phyloP scores from a whole-genome alignment of 129 eudicot species.

The Calendula officinalis region DNA sequence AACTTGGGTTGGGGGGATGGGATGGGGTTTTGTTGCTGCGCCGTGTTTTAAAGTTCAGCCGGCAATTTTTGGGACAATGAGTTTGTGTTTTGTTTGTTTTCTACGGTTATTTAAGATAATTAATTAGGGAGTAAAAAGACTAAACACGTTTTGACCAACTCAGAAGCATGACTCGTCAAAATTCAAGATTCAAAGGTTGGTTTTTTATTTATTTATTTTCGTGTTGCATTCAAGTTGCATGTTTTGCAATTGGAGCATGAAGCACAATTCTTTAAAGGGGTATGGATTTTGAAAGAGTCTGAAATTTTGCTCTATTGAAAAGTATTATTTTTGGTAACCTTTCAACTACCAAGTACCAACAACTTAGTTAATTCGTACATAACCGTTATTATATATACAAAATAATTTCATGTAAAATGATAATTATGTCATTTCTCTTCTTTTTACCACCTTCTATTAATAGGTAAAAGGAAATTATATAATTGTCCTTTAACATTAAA shows the following conservation, averaged over 20 bases:
- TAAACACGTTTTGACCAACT: slow-evolving; percentile 14
- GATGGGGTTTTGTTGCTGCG: slow-evolving; percentile 24
- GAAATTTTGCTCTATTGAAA: background rate
- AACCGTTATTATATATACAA: too few species aligned
- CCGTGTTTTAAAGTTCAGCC: slow-evolving; percentile 24
- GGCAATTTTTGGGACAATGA: slow-evolving; percentile 19
- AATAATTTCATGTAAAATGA: too few species aligned
- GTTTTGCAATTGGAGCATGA: slow-evolving; percentile 7
- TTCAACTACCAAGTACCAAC: slow-evolving; percentile 14
- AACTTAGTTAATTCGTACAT: background rate
- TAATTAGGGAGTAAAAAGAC: background rate
- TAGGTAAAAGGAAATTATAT: too few species aligned
- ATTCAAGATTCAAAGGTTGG: slow-evolving; percentile 7
- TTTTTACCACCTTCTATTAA: too few species aligned
- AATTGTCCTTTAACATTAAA: too few species aligned
- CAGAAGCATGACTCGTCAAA: slow-evolving; percentile 26
- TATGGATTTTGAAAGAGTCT: slow-evolving; percentile 14
- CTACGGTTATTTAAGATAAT: background rate
- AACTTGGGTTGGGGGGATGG: slow-evolving; percentile 24
- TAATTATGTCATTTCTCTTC: too few species aligned
- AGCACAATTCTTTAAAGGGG: background rate
- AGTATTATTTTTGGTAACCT: background rate
- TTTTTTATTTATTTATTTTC: background rate
- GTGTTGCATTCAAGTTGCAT: slow-evolving; percentile 4
- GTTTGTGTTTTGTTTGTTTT: slow-evolving; percentile 16